A percentile compares a stretch with the other conserved stretches of the same genome.
Evolutionary conservation across 441 rosid species (phyloP).

Genomic region (California macrophylla): DNA sequence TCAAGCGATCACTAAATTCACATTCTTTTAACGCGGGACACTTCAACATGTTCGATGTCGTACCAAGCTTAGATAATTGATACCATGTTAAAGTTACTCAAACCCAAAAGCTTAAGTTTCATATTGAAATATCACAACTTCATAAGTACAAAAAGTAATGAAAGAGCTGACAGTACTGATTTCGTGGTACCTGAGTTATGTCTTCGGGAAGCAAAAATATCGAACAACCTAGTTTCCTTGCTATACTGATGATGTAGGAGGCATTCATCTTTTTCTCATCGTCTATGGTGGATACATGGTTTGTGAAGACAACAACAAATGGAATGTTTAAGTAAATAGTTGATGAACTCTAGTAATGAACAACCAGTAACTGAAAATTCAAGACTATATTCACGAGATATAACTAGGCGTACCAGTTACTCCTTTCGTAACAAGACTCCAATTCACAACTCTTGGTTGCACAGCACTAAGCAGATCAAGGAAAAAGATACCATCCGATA

Average conservation of each 20-base stretch:
- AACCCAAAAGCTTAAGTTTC: background rate
- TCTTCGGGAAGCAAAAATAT: constrained; percentile 72
- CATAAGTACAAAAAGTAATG: background rate
- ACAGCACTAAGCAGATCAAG: constrained; percentile 66
- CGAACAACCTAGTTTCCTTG: constrained; percentile 64
- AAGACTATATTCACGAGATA: no score
- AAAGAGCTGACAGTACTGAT: background rate
- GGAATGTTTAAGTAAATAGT: no score
- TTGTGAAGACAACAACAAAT: no score
- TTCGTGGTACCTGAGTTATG: constrained; percentile 43
- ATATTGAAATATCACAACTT: background rate
- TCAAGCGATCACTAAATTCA: background rate
- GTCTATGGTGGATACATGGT: constrained; percentile 27
- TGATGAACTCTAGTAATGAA: no score
- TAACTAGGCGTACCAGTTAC: constrained; percentile 33
- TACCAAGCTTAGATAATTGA: background rate
- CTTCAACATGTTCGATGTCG: no score
- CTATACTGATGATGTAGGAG: constrained; percentile 61
- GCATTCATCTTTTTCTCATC: constrained; percentile 75
- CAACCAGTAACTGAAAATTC: no score
- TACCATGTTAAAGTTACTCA: no score
- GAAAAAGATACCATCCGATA: constrained; percentile 58
- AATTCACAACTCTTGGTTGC: constrained; percentile 55
- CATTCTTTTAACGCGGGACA: background rate
- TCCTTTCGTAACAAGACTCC: constrained; percentile 70